Evolutionary conservation across 345 rosid species (phyloP).

Genomic region (sweet orange (Citrus sinensis)): DVS_A1.0 CM039163.1:27029001-27029500

Average conservation of each 20-base stretch:
- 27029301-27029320: not conserved
- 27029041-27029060: constrained; percentile 85
- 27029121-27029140: constrained; percentile 51
- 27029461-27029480: not conserved
- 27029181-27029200: not conserved
- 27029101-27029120: constrained; percentile 81
- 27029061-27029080: constrained; percentile 87
- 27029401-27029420: not conserved
- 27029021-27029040: constrained; percentile 97
- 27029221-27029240: not conserved
- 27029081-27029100: constrained; percentile 97
- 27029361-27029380: not conserved
- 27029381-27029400: not conserved
- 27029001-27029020: constrained; percentile 85
- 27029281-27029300: not conserved
- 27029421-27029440: not conserved
- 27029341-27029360: not conserved
- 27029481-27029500: not conserved
- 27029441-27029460: not conserved
- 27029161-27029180: not conserved
- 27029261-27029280: not conserved
- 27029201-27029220: too few species aligned
- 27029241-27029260: not conserved
- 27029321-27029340: not conserved
- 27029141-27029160: not conserved